phyloP scores from a whole-genome alignment of 164 flowering plant species.

The Platanus orientalis region DNA sequence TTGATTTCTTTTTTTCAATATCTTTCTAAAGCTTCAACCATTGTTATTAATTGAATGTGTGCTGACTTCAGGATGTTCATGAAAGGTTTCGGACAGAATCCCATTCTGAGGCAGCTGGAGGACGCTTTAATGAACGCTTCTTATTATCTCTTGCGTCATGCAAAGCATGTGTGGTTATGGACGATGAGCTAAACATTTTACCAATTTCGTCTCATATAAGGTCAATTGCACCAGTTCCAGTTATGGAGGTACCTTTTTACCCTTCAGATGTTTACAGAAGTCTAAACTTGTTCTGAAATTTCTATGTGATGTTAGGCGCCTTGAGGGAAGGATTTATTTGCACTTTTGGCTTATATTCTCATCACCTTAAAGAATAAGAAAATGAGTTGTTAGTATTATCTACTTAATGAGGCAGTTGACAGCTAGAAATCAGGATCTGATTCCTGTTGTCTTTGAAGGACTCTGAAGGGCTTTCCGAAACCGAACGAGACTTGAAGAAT shows the following conservation, averaged over 20 bases:
- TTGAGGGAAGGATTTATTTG: too few species aligned
- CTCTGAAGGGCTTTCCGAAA: slow-evolving; percentile 75
- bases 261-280: not conserved
- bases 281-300: not conserved
- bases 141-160: slow-evolving; percentile 84
- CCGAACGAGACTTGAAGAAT: slow-evolving; percentile 64
- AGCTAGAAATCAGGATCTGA: not conserved
- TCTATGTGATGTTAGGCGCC: too few species aligned
- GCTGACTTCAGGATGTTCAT: slow-evolving; percentile 79
- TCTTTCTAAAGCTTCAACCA: not conserved
- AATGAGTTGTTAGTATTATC: too few species aligned
- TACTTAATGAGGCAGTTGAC: not conserved
- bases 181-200: slow-evolving; percentile 83
- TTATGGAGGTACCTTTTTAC: slow-evolving; percentile 47
- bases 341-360: too few species aligned
- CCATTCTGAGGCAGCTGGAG: slow-evolving; percentile 65
- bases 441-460: slow-evolving; percentile 41
- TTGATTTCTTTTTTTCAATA: not conserved
- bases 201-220: slow-evolving; percentile 88
- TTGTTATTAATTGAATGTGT: not conserved
- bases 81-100: slow-evolving; percentile 94
- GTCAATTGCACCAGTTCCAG: slow-evolving; percentile 53
- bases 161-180: slow-evolving; percentile 86
- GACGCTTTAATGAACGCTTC: slow-evolving; percentile 95
- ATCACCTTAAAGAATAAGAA: too few species aligned